Percentiles rank a stretch among this genome's conserved stretches.
Evolutionary conservation across 129 eudicot genomes (phyloP).

Genomic region (Flaveria linearis): DNA sequence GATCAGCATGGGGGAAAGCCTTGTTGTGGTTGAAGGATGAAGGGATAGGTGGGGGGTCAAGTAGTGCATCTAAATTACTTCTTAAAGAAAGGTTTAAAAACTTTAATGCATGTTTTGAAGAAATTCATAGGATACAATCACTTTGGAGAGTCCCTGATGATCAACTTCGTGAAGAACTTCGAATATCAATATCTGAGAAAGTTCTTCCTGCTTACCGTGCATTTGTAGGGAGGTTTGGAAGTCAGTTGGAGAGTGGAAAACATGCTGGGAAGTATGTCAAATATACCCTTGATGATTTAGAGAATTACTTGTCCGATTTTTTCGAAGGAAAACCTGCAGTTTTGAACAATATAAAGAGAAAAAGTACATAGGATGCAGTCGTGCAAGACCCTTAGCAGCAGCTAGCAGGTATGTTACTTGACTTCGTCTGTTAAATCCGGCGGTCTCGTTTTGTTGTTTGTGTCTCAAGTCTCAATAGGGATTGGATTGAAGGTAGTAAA

Average conservation of each 20-base stretch:
- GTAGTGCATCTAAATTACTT: slow-evolving; percentile 77
- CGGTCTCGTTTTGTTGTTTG: slow-evolving; percentile 36
- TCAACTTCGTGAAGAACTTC: slow-evolving; percentile 91
- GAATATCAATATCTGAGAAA: slow-evolving; percentile 90
- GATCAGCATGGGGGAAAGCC: slow-evolving; percentile 90
- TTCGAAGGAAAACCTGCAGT: slow-evolving; percentile 81
- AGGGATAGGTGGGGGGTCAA: slow-evolving; percentile 78
- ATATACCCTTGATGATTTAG: slow-evolving; percentile 77
- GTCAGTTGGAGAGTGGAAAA: slow-evolving; percentile 84
- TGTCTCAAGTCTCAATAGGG: slow-evolving; percentile 47
- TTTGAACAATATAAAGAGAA: slow-evolving; percentile 75
- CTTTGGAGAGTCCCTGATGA: slow-evolving; percentile 88
- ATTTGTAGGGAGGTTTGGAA: slow-evolving; percentile 81
- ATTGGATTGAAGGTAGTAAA: slow-evolving; percentile 42
- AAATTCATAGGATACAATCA: slow-evolving; percentile 79
- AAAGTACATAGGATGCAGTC: slow-evolving; percentile 55
- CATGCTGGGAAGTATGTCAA: slow-evolving; percentile 87
- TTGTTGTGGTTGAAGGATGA: slow-evolving; percentile 88
- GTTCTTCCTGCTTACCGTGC: slow-evolving; percentile 91
- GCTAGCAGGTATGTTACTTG: slow-evolving; percentile 48
- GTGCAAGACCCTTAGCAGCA: slow-evolving; percentile 41
- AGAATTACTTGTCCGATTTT: slow-evolving; percentile 67
- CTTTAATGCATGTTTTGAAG: slow-evolving; percentile 89
- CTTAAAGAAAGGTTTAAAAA: slow-evolving; percentile 84
- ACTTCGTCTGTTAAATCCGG: slow-evolving; percentile 32